phyloP scores from a whole-genome alignment of 306 rosid genomes.

The Castanea crenata region DNA sequence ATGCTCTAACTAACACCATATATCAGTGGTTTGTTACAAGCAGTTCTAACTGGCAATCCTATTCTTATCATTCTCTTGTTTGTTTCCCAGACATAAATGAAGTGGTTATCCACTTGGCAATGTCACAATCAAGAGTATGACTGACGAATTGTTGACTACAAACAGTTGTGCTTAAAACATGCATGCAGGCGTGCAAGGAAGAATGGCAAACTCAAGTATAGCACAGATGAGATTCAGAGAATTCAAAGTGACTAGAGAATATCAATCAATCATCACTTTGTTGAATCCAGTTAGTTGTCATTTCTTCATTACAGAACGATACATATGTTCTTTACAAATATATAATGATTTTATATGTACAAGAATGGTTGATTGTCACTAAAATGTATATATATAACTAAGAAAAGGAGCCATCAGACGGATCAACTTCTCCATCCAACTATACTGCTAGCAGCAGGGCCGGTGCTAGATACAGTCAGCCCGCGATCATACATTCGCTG shows the following conservation, averaged over 20 bases:
- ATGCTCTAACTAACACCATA: too few relatives aligned
- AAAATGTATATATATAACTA: conserved; percentile 7
- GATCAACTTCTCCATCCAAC: conserved; percentile 66
- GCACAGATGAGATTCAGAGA: neutral
- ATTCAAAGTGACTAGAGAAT: neutral
- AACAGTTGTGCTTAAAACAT: too few relatives aligned
- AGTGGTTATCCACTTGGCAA: too few relatives aligned
- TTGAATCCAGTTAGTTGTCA: conserved; percentile 43
- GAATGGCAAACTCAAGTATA: neutral
- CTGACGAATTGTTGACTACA: too few relatives aligned
- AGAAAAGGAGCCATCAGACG: neutral
- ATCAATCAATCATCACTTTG: conserved; percentile 27
- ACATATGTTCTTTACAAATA: conserved; percentile 45
- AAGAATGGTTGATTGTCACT: conserved; percentile 21
- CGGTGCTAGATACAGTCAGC: conserved; percentile 42
- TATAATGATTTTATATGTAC: conserved; percentile 25
- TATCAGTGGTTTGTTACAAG: too few relatives aligned
- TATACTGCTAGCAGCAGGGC: conserved; percentile 46
- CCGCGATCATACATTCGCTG: conserved; percentile 92
- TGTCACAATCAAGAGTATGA: too few relatives aligned
- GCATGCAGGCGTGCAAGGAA: too few relatives aligned
- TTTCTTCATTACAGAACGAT: conserved; percentile 27
- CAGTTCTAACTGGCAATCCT: too few relatives aligned
- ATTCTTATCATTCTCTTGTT: too few relatives aligned
- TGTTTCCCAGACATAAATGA: too few relatives aligned